Conservation (phyloP, 768 basidiomycete genomes). For the Boletus rubroflammeus region DNA sequence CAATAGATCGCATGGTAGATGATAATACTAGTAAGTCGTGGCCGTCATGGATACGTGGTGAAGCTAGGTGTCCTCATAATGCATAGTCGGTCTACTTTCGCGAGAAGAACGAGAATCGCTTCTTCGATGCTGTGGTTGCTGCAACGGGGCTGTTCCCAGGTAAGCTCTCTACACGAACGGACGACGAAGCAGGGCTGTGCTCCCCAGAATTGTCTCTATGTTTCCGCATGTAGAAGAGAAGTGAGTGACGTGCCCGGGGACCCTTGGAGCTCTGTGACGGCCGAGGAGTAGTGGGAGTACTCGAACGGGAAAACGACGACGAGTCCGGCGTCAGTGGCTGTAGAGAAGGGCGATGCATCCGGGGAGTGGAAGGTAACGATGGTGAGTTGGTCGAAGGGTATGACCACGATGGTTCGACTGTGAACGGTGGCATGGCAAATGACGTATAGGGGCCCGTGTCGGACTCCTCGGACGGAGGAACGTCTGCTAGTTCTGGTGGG, state of each 20-base stretch:
- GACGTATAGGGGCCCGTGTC: conserved; percentile 33
- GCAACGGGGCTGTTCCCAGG: conserved; percentile 3
- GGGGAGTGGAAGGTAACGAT: conserved; percentile 18
- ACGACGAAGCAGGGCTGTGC: conserved; percentile 26
- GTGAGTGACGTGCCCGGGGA: conserved; percentile 25
- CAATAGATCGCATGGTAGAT: conserved; percentile 20
- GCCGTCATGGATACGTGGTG: conserved; percentile 18
- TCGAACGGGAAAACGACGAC: conserved; percentile 30
- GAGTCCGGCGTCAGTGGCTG: conserved; percentile 31
- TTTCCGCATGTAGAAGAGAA: conserved; percentile 33
- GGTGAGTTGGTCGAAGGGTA: conserved; percentile 20
- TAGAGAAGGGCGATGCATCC: conserved; percentile 23
- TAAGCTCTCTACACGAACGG: conserved; percentile 17
- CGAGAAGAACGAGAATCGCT: conserved; percentile 30
- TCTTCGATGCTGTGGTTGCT: conserved; percentile 15
- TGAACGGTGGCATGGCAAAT: conserved; percentile 28
- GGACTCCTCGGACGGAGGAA: conserved; percentile 32
- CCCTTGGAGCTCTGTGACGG: conserved; percentile 26
- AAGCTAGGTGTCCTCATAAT: conserved; percentile 9
- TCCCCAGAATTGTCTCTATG: conserved; percentile 14
- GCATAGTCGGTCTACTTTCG: conserved; percentile 24
- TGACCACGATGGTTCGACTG: conserved; percentile 21
- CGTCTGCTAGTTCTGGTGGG: conserved; percentile 17
- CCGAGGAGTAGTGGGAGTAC: conserved; percentile 28
- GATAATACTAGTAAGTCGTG: conserved; percentile 11